Conservation (phyloP, 208 protist species). For the Trypanosoma mega region DNA sequence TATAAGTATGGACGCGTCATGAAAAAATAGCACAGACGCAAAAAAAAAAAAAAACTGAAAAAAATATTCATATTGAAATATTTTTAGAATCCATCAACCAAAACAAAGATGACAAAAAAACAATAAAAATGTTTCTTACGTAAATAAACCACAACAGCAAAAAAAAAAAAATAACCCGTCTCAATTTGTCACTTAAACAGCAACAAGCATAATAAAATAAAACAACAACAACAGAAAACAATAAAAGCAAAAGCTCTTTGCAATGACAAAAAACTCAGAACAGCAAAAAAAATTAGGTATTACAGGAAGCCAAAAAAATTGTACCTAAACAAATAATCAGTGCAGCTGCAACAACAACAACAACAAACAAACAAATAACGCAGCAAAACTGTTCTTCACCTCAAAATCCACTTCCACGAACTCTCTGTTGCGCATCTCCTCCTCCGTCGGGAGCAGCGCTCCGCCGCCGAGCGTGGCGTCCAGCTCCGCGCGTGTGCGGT, state of each 20-base stretch:
- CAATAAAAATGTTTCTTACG: conserved; percentile 1
- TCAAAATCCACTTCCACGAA: neutral
- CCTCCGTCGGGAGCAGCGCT: conserved; percentile 13
- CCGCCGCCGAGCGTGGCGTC: conserved; percentile 29
- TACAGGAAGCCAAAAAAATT: too few relatives aligned
- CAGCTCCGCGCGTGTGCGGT: conserved; percentile 56
- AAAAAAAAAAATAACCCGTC: conserved; percentile 6
- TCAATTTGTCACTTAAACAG: neutral
- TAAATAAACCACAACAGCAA: neutral
- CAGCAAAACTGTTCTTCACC: too few relatives aligned
- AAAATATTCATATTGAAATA: too few relatives aligned
- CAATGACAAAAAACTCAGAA: too few relatives aligned
- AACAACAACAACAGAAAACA: conserved; percentile 2
- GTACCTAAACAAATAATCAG: neutral
- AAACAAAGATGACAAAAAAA: neutral
- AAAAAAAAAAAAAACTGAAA: conserved; percentile 8
- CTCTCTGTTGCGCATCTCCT: neutral
- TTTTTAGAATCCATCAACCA: too few relatives aligned
- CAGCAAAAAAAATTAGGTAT: too few relatives aligned
- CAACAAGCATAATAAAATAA: neutral
- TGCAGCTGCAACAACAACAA: neutral
- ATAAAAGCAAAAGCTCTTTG: too few relatives aligned
- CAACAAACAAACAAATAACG: too few relatives aligned
- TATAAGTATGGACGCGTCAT: neutral
- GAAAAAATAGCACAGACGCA: too few relatives aligned